Evolutionary conservation across 2,329 filamentous ascomycete species (phyloP), one percentile per base, ranked within the genome.

Genomic region (Fusarium liriodendri): DNA sequence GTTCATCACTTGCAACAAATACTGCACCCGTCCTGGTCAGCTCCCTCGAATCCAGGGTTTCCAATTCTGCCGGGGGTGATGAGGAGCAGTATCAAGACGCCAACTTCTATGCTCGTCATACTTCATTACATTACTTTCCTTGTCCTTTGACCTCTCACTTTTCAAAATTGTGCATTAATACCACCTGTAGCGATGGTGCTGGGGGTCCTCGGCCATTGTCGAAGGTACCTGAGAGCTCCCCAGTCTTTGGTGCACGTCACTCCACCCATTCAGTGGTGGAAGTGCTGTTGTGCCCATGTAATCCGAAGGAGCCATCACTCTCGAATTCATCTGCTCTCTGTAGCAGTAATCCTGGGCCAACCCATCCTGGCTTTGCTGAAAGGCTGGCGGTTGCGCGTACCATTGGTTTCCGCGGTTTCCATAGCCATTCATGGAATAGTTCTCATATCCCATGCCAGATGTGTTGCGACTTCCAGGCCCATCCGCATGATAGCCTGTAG

Each of bases 301-400:
- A 20, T 47, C 27, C 5, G 55, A 38, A 27, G 61, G 20, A 38
- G 13, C 22, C 27, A 18, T 33, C 27, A 16, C 33, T 16, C 33
- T 32, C 14, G 50, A 20, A 10, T 55, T 29, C 27, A 20, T 50
- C 52, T 61, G 42, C 6, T 38, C 62, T 10, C 33, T 52, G 11
- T 64, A 57, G 13, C 14, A 65, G 7, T 52, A 50, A 8, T 75
- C 67, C 8, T 75, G 61, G 9, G 69, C 52, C 40, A 71, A 67
- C n/a, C 66, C 62, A 27, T 70, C 60, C 6, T 73, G 72, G 42
- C 73, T 75, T 27, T 61, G 72, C 13, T 68, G 72, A 40, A 73
- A 62, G 29, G 52, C 58, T 25, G 61, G 58, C 38, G 63, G 54
- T 37, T 73, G 72, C 38, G 66, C 42, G 27, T 40, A 45, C 72